Evolutionary conservation across 2,329 filamentous ascomycete genomes (phyloP).

Genomic region (Ascochyta clinopodiicola): DNA sequence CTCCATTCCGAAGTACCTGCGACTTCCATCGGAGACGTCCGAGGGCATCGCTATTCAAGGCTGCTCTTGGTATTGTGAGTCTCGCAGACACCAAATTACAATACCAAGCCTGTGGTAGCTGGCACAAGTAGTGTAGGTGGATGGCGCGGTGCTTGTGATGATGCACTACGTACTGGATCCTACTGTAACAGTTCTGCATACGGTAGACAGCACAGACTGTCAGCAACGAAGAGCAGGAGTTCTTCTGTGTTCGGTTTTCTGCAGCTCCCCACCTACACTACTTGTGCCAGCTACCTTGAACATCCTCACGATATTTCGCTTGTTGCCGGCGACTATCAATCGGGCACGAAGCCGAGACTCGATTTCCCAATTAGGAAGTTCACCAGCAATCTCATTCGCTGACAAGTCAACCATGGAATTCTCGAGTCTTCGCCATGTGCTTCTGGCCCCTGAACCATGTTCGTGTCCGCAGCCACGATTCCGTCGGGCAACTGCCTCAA

Average conservation of each 20-base stretch:
- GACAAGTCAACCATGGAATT: slow-evolving; percentile 18
- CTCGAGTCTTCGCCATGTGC: slow-evolving; percentile 3
- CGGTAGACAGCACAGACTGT: too few species aligned
- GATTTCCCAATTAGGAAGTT: slow-evolving; percentile 26
- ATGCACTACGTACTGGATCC: too few species aligned
- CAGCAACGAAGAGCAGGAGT: too few species aligned
- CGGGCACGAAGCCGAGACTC: slow-evolving; percentile 5
- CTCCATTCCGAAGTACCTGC: slow-evolving; percentile 4
- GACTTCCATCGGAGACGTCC: slow-evolving; percentile 16
- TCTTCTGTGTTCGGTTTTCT: too few species aligned
- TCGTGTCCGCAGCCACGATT: slow-evolving; percentile 4
- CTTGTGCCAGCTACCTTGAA: background rate
- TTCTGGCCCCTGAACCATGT: slow-evolving; percentile 12
- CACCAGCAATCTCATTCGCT: slow-evolving; percentile 24
- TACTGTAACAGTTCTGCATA: too few species aligned
- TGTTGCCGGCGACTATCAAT: slow-evolving; percentile 21
- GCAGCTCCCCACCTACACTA: too few species aligned
- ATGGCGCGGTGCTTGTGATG: too few species aligned
- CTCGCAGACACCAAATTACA: slow-evolving; percentile 5
- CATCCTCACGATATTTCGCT: slow-evolving; percentile 37
- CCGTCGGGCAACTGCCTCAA: slow-evolving; percentile 6
- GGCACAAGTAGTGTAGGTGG: too few species aligned
- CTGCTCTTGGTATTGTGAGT: slow-evolving; percentile 6
- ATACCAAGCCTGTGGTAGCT: slow-evolving; percentile 16
- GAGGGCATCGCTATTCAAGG: slow-evolving; percentile 13